These are phyloP conservation scores for Clarireedia paspali DNA, from an alignment of 2,329 filamentous ascomycete genomes.

Conservation along the genomic window DNA sequence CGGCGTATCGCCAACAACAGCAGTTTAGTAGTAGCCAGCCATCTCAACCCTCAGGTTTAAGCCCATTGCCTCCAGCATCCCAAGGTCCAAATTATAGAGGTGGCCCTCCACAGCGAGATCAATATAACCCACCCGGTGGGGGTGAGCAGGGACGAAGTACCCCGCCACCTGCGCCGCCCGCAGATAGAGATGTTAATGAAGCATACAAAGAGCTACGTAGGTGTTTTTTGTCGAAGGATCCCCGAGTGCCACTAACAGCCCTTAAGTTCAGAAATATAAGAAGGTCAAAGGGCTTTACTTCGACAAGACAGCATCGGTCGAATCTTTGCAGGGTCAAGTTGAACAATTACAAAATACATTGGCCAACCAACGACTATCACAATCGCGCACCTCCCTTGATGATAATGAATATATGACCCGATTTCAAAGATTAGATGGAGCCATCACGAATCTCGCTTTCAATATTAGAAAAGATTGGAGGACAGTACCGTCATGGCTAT, in stretches of 20 bases:
- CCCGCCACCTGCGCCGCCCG: conserved; percentile 32
- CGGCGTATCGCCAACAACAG: conserved; percentile 23
- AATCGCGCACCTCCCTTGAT: conserved; percentile 88
- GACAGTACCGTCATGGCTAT: conserved; percentile 71
- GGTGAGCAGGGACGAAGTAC: conserved; percentile 39
- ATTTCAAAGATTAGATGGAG: conserved; percentile 85
- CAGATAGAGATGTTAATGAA: conserved; percentile 27
- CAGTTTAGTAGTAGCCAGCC: conserved; percentile 17
- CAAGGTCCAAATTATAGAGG: conserved; percentile 27
- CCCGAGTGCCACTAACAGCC: conserved; percentile 9
- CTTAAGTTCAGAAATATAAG: conserved; percentile 83
- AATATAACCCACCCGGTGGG: conserved; percentile 17
- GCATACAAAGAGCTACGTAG: conserved; percentile 37
- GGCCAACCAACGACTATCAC: conserved; percentile 88
- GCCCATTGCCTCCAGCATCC: conserved; percentile 13
- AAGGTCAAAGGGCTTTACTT: conserved; percentile 98
- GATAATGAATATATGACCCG: conserved; percentile 88
- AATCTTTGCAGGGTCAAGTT: conserved; percentile 83
- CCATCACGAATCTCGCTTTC: conserved; percentile 91
- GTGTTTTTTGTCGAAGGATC: conserved; percentile 12
- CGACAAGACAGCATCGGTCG: conserved; percentile 81
- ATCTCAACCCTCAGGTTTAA: conserved; percentile 21
- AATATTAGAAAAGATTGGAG: conserved; percentile 95
- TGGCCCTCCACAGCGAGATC: conserved; percentile 28
- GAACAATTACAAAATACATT: conserved; percentile 96